Evolutionary conservation across 371 early-diverging fungal species (phyloP).

Genomic region (Mucor saturninus): DNA sequence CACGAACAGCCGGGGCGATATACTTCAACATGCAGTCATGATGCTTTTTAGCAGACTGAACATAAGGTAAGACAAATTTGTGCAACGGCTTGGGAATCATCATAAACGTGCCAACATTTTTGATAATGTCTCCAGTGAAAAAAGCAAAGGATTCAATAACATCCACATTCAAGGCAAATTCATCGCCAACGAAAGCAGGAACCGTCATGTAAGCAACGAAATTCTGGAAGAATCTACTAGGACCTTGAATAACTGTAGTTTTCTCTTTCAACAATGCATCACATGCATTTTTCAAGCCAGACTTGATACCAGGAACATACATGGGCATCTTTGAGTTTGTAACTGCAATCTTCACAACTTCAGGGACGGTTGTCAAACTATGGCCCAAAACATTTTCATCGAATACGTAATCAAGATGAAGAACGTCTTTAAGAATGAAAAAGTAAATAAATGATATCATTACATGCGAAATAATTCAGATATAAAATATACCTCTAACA

Average conservation of each 20-base stretch:
- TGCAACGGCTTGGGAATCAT: constrained; percentile 30
- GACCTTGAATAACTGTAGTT: constrained; percentile 9
- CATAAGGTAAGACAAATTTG: constrained; percentile 27
- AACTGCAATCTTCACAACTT: constrained; percentile 27
- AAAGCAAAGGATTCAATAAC: constrained; percentile 43
- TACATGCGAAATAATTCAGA: no score
- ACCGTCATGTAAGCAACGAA: constrained; percentile 48
- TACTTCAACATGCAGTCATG: constrained; percentile 7
- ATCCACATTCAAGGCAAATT: constrained; percentile 26
- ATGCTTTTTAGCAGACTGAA: constrained; percentile 33
- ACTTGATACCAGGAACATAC: constrained; percentile 27
- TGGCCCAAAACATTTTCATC: constrained; percentile 29
- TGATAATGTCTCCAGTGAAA: constrained; percentile 42
- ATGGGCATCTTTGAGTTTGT: constrained; percentile 19
- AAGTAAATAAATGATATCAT: neutral
- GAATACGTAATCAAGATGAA: constrained; percentile 38
- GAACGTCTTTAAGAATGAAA: constrained; percentile 19
- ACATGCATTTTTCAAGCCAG: constrained; percentile 30
- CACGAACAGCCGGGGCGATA: constrained; percentile 25
- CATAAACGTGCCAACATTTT: constrained; percentile 30
- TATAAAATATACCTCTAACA: constrained; percentile 27
- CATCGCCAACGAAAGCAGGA: constrained; percentile 37
- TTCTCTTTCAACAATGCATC: constrained; percentile 19
- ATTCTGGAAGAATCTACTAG: constrained; percentile 34
- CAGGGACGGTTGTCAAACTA: constrained; percentile 32